phyloP scores from a whole-genome alignment of 306 rosid species.

The Sicyos edulis region DNA sequence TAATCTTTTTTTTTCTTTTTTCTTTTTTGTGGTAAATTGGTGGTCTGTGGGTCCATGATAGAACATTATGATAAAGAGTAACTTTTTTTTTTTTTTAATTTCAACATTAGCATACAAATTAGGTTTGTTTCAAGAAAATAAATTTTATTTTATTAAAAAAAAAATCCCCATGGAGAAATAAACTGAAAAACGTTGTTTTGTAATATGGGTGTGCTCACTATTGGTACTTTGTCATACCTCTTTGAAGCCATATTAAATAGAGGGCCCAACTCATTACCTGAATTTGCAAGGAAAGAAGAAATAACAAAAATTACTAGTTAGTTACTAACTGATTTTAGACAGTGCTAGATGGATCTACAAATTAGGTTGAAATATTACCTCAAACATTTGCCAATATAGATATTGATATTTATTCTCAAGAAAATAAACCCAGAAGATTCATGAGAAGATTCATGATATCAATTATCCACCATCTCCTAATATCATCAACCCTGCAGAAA shows the following conservation, averaged over 20 bases:
- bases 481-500: constrained; percentile 46
- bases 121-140: not conserved
- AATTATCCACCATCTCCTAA: constrained; percentile 34
- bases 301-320: not conserved
- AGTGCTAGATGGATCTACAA: too few relatives aligned
- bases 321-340: not conserved
- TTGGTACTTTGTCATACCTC: not conserved
- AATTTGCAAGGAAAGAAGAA: not conserved
- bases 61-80: constrained; percentile 35
- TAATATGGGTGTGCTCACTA: not conserved
- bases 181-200: not conserved
- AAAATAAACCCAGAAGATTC: too few relatives aligned
- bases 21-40: too few relatives aligned
- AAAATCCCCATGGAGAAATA: not conserved
- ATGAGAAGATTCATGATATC: constrained; percentile 17
- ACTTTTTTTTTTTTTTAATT: too few relatives aligned
- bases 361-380: not conserved
- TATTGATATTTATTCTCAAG: too few relatives aligned
- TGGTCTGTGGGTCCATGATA: too few relatives aligned
- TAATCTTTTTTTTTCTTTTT: too few relatives aligned
- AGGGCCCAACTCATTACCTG: constrained; percentile 18
- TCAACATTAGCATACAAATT: not conserved
- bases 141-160: not conserved
- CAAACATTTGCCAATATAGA: too few relatives aligned
- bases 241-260: constrained; percentile 2